These are phyloP conservation scores for Zizania latifolia DNA, from an alignment of 176 grass and related monocot species.

Conservation along the genomic window DNA sequence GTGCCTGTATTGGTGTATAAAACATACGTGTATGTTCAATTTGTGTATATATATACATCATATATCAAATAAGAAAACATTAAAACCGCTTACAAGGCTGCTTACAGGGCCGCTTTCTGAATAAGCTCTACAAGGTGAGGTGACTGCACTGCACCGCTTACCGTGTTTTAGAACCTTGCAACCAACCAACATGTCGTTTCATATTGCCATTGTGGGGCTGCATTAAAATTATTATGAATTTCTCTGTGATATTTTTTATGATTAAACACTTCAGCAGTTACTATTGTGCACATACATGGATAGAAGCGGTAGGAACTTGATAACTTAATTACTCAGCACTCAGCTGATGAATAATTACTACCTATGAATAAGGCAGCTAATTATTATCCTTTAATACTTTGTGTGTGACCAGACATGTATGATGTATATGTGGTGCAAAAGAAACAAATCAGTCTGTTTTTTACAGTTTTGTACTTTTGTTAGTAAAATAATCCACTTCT, in stretches of 20 bases:
- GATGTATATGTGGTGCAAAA: conserved; percentile 14
- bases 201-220: neutral
- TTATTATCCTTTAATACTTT: neutral
- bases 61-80: too few species aligned
- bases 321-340: neutral
- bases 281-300: neutral
- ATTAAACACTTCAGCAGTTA: neutral
- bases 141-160: too few species aligned
- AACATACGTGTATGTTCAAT: too few species aligned
- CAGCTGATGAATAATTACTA: neutral
- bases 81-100: too few species aligned
- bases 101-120: neutral
- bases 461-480: neutral
- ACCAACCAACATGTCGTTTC: conserved; percentile 2
- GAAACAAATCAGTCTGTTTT: neutral
- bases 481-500: neutral
- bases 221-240: neutral
- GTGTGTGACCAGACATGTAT: neutral
- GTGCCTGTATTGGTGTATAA: too few species aligned
- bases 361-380: neutral
- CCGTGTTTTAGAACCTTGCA: too few species aligned
- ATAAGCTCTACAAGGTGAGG: too few species aligned
- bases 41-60: too few species aligned
- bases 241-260: neutral
- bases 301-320: neutral